Evolutionary conservation across 768 basidiomycete species (phyloP).

Genomic region (Lactifluus rugatus): DNA sequence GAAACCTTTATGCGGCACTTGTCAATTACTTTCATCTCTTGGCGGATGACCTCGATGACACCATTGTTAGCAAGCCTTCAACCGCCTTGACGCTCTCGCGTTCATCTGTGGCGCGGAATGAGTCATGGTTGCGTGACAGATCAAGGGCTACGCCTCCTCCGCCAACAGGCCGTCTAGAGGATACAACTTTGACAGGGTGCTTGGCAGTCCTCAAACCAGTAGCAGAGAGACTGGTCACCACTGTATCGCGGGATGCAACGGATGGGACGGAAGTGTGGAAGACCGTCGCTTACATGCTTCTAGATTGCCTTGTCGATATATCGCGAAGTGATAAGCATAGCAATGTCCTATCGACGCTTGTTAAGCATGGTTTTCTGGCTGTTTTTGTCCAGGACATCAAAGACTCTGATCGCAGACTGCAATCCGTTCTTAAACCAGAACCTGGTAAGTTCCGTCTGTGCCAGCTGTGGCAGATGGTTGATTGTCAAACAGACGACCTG

Average conservation of each 20-base stretch:
- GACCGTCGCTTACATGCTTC: constrained; percentile 84
- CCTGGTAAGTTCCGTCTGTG: constrained; percentile 46
- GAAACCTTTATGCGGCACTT: constrained; percentile 88
- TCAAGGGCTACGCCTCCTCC: constrained; percentile 24
- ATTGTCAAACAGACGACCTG: constrained; percentile 54
- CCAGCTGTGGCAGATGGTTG: not conserved
- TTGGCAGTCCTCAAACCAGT: constrained; percentile 54
- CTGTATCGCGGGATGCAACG: constrained; percentile 81
- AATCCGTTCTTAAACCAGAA: constrained; percentile 75
- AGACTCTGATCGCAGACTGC: constrained; percentile 66
- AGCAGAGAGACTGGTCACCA: constrained; percentile 62
- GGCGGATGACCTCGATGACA: constrained; percentile 17
- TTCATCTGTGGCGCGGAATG: constrained; percentile 10
- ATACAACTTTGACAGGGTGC: constrained; percentile 39
- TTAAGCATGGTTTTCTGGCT: constrained; percentile 64
- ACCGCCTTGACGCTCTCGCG: not conserved
- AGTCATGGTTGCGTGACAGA: constrained; percentile 16
- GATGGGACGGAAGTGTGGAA: constrained; percentile 97
- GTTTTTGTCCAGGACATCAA: constrained; percentile 80
- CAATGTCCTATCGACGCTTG: constrained; percentile 45
- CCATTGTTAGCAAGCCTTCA: not conserved
- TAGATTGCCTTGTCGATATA: constrained; percentile 71
- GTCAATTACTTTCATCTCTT: constrained; percentile 87
- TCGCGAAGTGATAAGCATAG: constrained; percentile 64
- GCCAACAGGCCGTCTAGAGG: constrained; percentile 11